phyloP scores from a whole-genome alignment of 768 basidiomycete genomes.

The Phallus indusiatus region DNA sequence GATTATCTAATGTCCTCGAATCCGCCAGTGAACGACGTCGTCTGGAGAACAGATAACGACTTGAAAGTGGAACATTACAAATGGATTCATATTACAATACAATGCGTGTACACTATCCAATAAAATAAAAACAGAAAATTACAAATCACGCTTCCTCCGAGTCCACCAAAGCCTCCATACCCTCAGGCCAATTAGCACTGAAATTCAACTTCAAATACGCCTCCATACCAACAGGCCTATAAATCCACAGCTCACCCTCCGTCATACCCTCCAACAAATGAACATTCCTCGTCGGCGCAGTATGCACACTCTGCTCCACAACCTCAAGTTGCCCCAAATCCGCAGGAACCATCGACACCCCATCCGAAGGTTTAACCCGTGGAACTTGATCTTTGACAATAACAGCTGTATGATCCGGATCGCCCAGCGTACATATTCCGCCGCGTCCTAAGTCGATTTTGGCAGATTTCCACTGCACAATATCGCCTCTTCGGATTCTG shows the following conservation, averaged over 20 bases:
- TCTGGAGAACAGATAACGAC: too few species aligned
- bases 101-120: too few species aligned
- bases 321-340: conserved; percentile 39
- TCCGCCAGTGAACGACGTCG: too few species aligned
- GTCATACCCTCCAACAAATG: conserved; percentile 37
- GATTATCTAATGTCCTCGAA: too few species aligned
- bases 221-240: conserved; percentile 31
- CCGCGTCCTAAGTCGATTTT: conserved; percentile 21
- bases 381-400: conserved; percentile 33
- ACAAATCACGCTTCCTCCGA: neutral
- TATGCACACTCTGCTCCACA: conserved; percentile 41
- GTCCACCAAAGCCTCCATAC: neutral
- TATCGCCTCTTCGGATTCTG: conserved; percentile 42
- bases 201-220: conserved; percentile 4
- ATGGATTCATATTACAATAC: too few species aligned
- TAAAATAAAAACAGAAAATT: too few species aligned
- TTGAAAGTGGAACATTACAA: too few species aligned
- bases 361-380: conserved; percentile 22
- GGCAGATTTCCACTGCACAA: conserved; percentile 43
- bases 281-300: conserved; percentile 27
- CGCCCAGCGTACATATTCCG: conserved; percentile 26
- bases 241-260: conserved; percentile 49
- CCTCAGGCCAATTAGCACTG: neutral
- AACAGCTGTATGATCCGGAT: conserved; percentile 48
- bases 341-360: conserved; percentile 25